Base-by-base conservation (phyloP, 139 green algal genomes). In the Picochlorum sp. region DNA sequence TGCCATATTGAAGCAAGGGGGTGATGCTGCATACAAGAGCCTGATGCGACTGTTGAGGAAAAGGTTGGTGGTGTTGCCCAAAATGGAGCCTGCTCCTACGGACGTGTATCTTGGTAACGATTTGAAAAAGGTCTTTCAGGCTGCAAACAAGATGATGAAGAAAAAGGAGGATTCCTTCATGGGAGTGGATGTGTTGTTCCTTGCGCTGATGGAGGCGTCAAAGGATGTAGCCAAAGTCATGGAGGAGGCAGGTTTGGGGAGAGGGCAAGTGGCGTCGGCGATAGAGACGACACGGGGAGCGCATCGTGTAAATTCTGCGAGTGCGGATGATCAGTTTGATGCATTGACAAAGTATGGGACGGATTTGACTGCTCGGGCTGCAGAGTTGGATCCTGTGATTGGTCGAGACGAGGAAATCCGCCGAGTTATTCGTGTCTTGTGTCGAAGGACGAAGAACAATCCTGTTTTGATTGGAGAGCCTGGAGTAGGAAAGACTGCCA, bases 401-500 rank as follows among this genome's bases (percentile, higher is more conserved):
- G 91, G 89, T 13, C 24, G 84, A 13, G 82, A 89, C 30, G 82
- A 84, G 56, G 84, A 92, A 65, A 96, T 96, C 62, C 77, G 91
- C 13, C 74, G 90, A n/a, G 75, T 82, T 45, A 82, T 96, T 18
- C 79, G 89, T 26, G 85, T 97, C 65, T 79, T 98, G 34, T 93
- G 80, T 65, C 78, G 90, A n/a, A 80, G 89, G 58, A 95, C 84
- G 59, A 98, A 98, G 82, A 98, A 97, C 88, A 98, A 98, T 76
- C 92, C 92, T 1, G 87, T 98, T 56, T 81, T 98, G 38, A 90
- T 97, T 34, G 92, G 89, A 5, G 86, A 94, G 69, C 89, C 89
- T n/a, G 89, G 85, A 45, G 72, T 84, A 51, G 84, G 84, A 45
- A 80, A 84, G 66, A 95, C 88, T 7, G 88, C 88, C 6, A 91